Conservation (phyloP, 2,329 filamentous ascomycete genomes). For the Sclerotinia subarctica region DNA sequence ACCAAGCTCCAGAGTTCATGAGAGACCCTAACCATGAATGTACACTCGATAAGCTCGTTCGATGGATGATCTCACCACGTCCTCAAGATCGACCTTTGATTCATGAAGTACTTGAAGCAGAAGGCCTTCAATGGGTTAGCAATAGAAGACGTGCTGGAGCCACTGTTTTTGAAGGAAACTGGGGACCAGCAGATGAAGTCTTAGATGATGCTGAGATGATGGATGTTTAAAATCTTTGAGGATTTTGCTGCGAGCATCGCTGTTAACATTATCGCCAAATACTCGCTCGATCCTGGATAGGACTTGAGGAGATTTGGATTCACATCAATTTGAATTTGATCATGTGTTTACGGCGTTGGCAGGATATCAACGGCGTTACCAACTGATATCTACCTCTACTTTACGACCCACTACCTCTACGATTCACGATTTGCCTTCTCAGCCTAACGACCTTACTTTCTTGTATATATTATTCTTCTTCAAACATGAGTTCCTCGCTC, state of each 20-base stretch:
- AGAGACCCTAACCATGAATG: conserved; percentile 66
- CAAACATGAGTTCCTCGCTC: conserved; percentile 13
- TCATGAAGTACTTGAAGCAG: conserved; percentile 67
- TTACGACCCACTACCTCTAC: conserved; percentile 21
- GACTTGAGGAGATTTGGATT: conserved; percentile 35
- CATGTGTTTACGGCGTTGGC: conserved; percentile 31
- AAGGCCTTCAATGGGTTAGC: conserved; percentile 77
- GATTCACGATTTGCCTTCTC: conserved; percentile 27
- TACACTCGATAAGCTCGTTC: conserved; percentile 79
- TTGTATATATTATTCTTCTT: conserved; percentile 32
- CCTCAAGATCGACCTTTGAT: conserved; percentile 71
- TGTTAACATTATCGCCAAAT: conserved; percentile 24
- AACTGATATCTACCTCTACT: conserved; percentile 19
- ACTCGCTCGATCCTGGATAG: conserved; percentile 36
- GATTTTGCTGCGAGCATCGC: conserved; percentile 25
- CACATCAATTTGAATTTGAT: conserved; percentile 27
- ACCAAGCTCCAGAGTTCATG: conserved; percentile 82
- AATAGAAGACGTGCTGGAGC: conserved; percentile 76
- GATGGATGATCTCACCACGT: conserved; percentile 81
- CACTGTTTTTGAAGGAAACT: conserved; percentile 95
- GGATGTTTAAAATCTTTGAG: conserved; percentile 35
- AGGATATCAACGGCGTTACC: conserved; percentile 30
- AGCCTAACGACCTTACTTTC: conserved; percentile 26
- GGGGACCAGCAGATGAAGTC: conserved; percentile 69
- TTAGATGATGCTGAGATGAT: conserved; percentile 41